Percentiles rank a stretch among this genome's conserved stretches.
These are phyloP conservation scores for Plenodomus tracheiphilus DNA, from an alignment of 2,329 filamentous ascomycete genomes.

Conservation along the genomic window DNA sequence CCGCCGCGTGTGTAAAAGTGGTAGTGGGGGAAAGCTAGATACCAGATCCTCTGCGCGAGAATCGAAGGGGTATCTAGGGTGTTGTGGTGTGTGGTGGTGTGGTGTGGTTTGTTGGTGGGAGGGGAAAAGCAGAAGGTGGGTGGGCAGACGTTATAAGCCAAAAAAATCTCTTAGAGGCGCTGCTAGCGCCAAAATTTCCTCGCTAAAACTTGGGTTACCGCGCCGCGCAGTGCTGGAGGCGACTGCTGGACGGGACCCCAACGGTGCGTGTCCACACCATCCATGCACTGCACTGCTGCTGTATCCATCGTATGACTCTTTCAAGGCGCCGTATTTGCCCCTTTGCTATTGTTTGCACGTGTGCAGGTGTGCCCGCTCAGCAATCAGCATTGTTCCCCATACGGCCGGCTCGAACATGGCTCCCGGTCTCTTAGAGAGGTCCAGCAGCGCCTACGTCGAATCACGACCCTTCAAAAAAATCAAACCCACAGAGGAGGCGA, in stretches of 20 bases:
- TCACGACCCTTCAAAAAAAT: slow-evolving; percentile 42
- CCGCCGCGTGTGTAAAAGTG: slow-evolving; percentile 43
- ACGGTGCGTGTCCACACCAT: slow-evolving; percentile 15
- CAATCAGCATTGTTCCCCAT: slow-evolving; percentile 8
- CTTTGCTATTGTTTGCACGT: background rate
- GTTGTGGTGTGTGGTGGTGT: slow-evolving; percentile 25
- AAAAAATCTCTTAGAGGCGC: slow-evolving; percentile 14
- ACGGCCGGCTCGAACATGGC: slow-evolving; percentile 30
- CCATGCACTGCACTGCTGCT: slow-evolving; percentile 3
- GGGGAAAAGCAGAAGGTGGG: slow-evolving; percentile 30
- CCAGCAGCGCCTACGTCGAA: slow-evolving; percentile 27
- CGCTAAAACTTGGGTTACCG: slow-evolving; percentile 2
- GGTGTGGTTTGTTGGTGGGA: slow-evolving; percentile 32
- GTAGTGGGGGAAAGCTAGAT: slow-evolving; percentile 47
- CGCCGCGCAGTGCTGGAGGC: too few species aligned
- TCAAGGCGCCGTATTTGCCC: background rate
- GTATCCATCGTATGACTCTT: background rate
- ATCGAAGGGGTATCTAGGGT: slow-evolving; percentile 49
- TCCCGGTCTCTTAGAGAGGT: slow-evolving; percentile 36
- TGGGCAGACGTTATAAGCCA: slow-evolving; percentile 15
- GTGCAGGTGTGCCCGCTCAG: slow-evolving; percentile 2
- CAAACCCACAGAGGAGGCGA: slow-evolving; percentile 30
- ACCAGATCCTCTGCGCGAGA: slow-evolving; percentile 52
- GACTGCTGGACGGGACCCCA: background rate
- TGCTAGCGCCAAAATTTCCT: slow-evolving; percentile 15